Percentiles rank a stretch among this genome's conserved stretches.
Evolutionary conservation across 192 early-diverging fungal species (phyloP).

Genomic region (Entomortierella lignicola): DNA sequence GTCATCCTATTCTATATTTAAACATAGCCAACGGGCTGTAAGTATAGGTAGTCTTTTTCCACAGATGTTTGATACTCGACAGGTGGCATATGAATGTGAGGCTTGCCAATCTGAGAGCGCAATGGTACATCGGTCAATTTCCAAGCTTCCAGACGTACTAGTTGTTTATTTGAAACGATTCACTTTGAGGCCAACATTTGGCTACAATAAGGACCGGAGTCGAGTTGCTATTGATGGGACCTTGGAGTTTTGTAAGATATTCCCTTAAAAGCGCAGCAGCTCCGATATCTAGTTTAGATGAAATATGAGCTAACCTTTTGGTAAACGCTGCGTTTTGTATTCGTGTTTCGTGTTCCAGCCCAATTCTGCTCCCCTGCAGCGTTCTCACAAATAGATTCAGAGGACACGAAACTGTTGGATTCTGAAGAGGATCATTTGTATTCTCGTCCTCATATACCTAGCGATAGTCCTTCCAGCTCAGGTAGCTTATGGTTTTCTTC

Average conservation of each 20-base stretch:
- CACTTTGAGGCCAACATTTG: background rate
- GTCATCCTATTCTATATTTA: background rate
- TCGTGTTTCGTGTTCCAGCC: no score
- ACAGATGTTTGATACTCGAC: slow-evolving; percentile 18
- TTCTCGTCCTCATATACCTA: slow-evolving; percentile 11
- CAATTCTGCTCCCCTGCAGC: slow-evolving; percentile 27
- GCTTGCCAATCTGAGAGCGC: slow-evolving; percentile 20
- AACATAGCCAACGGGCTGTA: slow-evolving; percentile 6
- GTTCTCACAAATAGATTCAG: background rate
- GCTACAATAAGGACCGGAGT: slow-evolving; percentile 29
- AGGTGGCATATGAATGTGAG: slow-evolving; percentile 13
- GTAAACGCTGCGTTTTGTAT: background rate
- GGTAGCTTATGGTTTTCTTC: slow-evolving; percentile 24
- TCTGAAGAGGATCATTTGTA: slow-evolving; percentile 6
- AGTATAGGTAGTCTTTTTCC: slow-evolving; percentile 21
- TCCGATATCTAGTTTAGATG: background rate
- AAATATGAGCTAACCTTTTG: background rate
- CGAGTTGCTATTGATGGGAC: slow-evolving; percentile 22
- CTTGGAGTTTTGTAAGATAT: slow-evolving; percentile 31
- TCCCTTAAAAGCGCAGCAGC: background rate
- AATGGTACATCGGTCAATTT: slow-evolving; percentile 15
- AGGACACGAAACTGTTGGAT: background rate
- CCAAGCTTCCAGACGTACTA: slow-evolving; percentile 25
- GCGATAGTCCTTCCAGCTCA: slow-evolving; percentile 17
- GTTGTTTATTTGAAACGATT: slow-evolving; percentile 31